Evolutionary conservation across 2,329 filamentous ascomycete genomes (phyloP), one percentile per base, ranked within the genome.

Genomic region (Aschersonia sp.): DNA sequence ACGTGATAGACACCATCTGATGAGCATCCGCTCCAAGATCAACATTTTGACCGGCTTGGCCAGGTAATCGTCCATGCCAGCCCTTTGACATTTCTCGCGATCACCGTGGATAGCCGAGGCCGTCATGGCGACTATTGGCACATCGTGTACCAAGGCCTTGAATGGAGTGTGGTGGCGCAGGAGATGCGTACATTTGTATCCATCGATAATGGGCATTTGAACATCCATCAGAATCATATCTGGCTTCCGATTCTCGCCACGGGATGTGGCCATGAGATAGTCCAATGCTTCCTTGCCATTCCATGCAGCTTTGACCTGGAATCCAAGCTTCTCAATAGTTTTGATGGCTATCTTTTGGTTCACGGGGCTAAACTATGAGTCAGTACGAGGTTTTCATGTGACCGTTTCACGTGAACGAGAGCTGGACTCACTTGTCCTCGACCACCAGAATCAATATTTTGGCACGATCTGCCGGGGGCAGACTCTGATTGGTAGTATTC

Each of bases 81-180:
- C 81, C 51, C 72, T 73, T 50, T 76, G 75, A 58, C 83, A 87
- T 58, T 86, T 87, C 58, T 87, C 83, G 45, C 75, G 71, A 56
- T 88, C 84, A 5, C 84, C 84, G 58, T 86, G 81, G 41, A 87
- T 87, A 0, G 84, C 84, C 4, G 79, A 85, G 5, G 83, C 85
- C 0, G 84, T 88, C 81, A 88, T 86, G n/a, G 84, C 84, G 39
- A 88, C 79, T 46, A 88, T 86, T 0, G 83, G 83, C 5, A 86
- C 79, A 42, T 79, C 69, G 47, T 72, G 69, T 4, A 78, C 68
- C 46, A 75, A 72, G 2, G 67, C 57, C 41, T 73, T 79, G 63
- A 84, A 87, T 0, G 82, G 79, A 2, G 72, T 58, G 53, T 85
- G 78, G 48, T 83, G 80, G 12, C 84, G 73, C 43, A 90, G 72